Conservation (phyloP, 2,329 filamentous ascomycete species). For the Grosmannia huntii region DNA sequence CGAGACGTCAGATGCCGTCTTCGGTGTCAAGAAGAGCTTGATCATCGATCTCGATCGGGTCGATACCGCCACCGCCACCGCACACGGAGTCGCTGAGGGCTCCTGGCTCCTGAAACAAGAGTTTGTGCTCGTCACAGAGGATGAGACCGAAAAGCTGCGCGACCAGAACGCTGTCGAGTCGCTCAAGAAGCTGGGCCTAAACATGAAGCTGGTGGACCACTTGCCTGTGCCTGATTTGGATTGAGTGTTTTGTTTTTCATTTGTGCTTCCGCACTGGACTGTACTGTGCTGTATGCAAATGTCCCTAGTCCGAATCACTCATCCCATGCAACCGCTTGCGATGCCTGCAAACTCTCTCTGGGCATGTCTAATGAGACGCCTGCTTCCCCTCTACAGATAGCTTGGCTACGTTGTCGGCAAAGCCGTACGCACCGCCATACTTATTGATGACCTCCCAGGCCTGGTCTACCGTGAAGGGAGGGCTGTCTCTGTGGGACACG, state of each 20-base stretch:
- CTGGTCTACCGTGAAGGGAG: conserved; percentile 21
- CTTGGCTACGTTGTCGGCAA: conserved; percentile 34
- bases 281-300: not conserved
- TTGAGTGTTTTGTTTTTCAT: conserved; percentile 11
- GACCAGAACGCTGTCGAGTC: conserved; percentile 53
- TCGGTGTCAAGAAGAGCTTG: conserved; percentile 73
- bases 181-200: conserved; percentile 51
- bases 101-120: conserved; percentile 55
- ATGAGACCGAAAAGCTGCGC: conserved; percentile 54
- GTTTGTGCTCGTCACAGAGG: conserved; percentile 63
- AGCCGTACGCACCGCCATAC: conserved; percentile 44
- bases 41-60: conserved; percentile 49
- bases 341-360: not conserved
- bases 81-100: conserved; percentile 52
- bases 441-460: conserved; percentile 27
- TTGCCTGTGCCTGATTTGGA: conserved; percentile 60
- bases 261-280: not conserved
- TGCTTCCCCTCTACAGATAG: conserved; percentile 4
- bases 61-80: conserved; percentile 37
- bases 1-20: conserved; percentile 73
- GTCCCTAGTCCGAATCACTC: not conserved
- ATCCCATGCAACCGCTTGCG: not conserved
- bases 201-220: conserved; percentile 63
- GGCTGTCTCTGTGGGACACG: not conserved
- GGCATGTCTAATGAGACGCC: not conserved